Percentiles rank a stretch among this genome's conserved stretches.
Conservation (phyloP, 352 stramenopile species). For the Pythium insidiosum region DNA sequence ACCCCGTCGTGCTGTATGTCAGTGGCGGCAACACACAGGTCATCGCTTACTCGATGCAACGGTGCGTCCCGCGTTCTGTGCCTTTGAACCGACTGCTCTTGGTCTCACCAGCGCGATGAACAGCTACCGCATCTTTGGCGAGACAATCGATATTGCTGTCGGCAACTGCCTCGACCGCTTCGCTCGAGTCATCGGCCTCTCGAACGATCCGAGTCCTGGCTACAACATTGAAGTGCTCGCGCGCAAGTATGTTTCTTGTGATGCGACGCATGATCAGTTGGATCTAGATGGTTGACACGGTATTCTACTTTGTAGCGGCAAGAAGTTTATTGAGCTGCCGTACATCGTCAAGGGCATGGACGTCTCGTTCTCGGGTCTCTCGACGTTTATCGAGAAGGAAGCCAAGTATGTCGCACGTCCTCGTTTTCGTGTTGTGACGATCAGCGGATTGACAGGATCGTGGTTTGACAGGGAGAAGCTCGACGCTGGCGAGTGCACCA, state of each 20-base stretch:
- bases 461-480: constrained; percentile 52
- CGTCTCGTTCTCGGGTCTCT: constrained; percentile 97
- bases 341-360: constrained; percentile 99
- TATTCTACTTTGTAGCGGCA: constrained; percentile 46
- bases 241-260: constrained; percentile 63
- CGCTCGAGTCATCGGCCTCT: constrained; percentile 92
- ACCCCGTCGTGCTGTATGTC: constrained; percentile 99
- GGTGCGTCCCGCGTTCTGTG: constrained; percentile 20
- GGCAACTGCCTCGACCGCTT: constrained; percentile 99
- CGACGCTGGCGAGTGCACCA: constrained; percentile 85
- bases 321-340: constrained; percentile 93
- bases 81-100: neutral
- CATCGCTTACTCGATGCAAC: constrained; percentile 84
- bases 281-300: too few species aligned
- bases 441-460: too few species aligned
- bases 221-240: constrained; percentile 99
- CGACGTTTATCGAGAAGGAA: constrained; percentile 95
- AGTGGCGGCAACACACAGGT: constrained; percentile 99
- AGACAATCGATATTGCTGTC: constrained; percentile 99
- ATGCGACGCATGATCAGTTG: too few species aligned
- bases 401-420: constrained; percentile 43
- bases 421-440: neutral
- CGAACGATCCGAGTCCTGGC: constrained; percentile 97
- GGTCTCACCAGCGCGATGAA: neutral
- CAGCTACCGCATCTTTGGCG: constrained; percentile 98